Evolutionary conservation across 768 basidiomycete genomes (phyloP), one percentile per base, ranked within the genome.

Genomic region (Leccinum subgranulosum): DNA sequence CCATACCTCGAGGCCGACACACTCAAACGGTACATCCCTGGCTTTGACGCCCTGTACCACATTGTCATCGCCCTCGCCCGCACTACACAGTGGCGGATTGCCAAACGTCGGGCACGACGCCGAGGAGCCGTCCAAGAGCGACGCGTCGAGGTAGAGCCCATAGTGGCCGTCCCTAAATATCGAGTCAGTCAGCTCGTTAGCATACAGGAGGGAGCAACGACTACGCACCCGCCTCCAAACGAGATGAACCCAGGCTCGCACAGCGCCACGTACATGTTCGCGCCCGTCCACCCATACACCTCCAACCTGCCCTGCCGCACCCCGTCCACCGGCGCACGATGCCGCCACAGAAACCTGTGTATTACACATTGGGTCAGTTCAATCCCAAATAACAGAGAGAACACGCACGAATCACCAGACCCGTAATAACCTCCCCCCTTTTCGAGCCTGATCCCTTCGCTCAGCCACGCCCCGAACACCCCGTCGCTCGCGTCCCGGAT

Each of bases 1-100:
- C 95, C 95, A 97, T 0, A 94, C 92, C 67, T 98, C 95, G 54
- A 98, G 71, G 14, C 89, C 94, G 0, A 96, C 87, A 71, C 93
- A 93, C 67, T 96, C 93, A 63, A 98, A 98, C n/a, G 77, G 72
- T 9, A 81, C 80, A 7, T 80, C 82, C 54, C 75, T 74, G 1
- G 49, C 46, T 6, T n/a, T 52, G 8, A 45, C 0, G 74, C 67
- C 0, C 79, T 77, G 4, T 46, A 47, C 15, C 19, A 39, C 3
- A 29, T 55, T 51, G 6, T 17, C 23, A 34, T 29, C 25, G 3
- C 66, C 4, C 15, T 2, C 2, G 9, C 36, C 0, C 63, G 80
- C 23, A 12, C 14, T 76, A 68, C 92, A 95, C 15, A 96, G 73
- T 0, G 90, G 83, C 31, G 90, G 88, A 66, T 99, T 98, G 36